Conservation (phyloP, 106 monocot species). For the Dendrobium huoshanense region DNA sequence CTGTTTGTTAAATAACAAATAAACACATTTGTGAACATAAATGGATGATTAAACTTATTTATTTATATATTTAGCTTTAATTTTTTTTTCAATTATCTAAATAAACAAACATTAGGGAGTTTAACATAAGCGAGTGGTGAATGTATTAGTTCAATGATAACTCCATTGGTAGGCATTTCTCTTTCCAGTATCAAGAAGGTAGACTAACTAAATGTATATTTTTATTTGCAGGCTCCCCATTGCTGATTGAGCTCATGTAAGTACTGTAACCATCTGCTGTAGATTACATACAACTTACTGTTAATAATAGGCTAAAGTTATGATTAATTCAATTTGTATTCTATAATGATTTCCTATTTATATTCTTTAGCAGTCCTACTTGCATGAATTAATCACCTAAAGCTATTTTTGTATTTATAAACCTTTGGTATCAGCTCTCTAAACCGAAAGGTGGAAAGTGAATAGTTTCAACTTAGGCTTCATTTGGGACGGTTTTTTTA, state of each 20-base stretch:
- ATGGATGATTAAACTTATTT: too few relatives aligned
- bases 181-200: constrained; percentile 1
- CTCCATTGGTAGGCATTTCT: not conserved
- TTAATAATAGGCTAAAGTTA: not conserved
- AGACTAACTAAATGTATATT: not conserved
- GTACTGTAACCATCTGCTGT: not conserved
- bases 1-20: too few relatives aligned
- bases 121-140: too few relatives aligned
- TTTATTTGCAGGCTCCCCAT: constrained; percentile 17
- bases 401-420: too few relatives aligned
- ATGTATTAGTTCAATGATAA: not conserved
- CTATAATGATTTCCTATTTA: not conserved
- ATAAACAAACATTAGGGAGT: too few relatives aligned
- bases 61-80: too few relatives aligned
- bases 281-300: not conserved
- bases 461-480: not conserved
- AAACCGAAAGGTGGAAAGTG: not conserved
- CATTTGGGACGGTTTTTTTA: too few relatives aligned
- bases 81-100: too few relatives aligned
- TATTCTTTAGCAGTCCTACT: not conserved
- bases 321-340: too few relatives aligned
- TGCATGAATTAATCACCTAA: not conserved
- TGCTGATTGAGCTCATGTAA: constrained; percentile 25
- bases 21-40: too few relatives aligned
- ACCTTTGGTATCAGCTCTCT: too few relatives aligned